Evolutionary conservation across 1,284 basidiomycete species (phyloP).

Genomic region (Grifola frondosa): DNA sequence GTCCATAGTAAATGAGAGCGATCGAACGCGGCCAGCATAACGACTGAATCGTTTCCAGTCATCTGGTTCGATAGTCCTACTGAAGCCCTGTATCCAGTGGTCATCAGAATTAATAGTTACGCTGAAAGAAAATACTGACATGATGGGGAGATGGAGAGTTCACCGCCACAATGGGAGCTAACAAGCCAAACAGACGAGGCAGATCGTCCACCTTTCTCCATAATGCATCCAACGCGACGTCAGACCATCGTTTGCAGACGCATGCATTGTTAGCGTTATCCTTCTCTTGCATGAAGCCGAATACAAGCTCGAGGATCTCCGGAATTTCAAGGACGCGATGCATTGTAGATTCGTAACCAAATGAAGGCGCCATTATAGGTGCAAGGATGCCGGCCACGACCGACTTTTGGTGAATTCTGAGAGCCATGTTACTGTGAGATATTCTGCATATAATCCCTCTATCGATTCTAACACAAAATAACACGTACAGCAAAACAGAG

Average conservation of each 20-base stretch:
- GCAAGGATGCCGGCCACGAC: too few relatives aligned
- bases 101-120: background rate
- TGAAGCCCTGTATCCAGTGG: slow-evolving; percentile 37
- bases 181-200: slow-evolving; percentile 43
- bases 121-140: background rate
- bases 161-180: slow-evolving; percentile 38
- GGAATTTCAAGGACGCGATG: slow-evolving; percentile 31
- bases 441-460: too few relatives aligned
- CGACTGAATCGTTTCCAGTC: slow-evolving; percentile 58
- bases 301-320: slow-evolving; percentile 31
- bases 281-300: slow-evolving; percentile 22
- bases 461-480: too few relatives aligned
- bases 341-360: slow-evolving; percentile 20
- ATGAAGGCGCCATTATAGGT: too few relatives aligned
- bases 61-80: slow-evolving; percentile 41
- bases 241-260: slow-evolving; percentile 32
- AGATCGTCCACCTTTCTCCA: slow-evolving; percentile 36
- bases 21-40: slow-evolving; percentile 55
- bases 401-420: too few relatives aligned
- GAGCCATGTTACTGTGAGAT: too few relatives aligned
- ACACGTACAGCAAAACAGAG: too few relatives aligned
- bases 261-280: slow-evolving; percentile 21
- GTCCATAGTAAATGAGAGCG: slow-evolving; percentile 17
- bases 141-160: slow-evolving; percentile 1
- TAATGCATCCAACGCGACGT: slow-evolving; percentile 28